These are phyloP conservation scores for Acer saccharum DNA, from an alignment of 345 rosid species.

Conservation along the genomic window DNA sequence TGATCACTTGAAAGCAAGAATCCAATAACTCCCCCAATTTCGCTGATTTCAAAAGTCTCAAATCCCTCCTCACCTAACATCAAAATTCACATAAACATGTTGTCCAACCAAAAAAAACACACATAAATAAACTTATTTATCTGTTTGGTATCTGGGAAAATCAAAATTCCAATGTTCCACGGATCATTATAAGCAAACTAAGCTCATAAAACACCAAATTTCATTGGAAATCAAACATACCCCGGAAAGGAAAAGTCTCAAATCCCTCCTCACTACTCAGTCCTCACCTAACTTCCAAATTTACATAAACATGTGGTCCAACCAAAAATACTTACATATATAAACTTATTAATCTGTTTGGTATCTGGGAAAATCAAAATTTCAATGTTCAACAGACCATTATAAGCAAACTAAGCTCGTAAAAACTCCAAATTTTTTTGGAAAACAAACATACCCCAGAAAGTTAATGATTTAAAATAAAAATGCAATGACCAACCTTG, in stretches of 20 bases:
- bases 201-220: background rate
- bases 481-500: conserved; percentile 49
- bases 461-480: background rate
- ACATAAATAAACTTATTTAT: background rate
- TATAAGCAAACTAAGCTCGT: background rate
- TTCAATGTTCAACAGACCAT: background rate
- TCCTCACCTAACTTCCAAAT: conserved; percentile 63
- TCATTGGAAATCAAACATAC: too few species aligned
- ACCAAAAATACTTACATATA: background rate
- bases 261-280: conserved; percentile 52
- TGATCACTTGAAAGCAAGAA: conserved; percentile 71
- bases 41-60: conserved; percentile 70
- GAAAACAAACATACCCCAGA: too few species aligned
- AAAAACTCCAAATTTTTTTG: background rate
- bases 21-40: conserved; percentile 59
- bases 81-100: conserved; percentile 20
- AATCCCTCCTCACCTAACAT: conserved; percentile 79
- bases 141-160: background rate
- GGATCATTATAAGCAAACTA: background rate
- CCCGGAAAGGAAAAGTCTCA: conserved; percentile 51
- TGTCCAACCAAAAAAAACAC: background rate
- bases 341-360: background rate
- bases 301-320: conserved; percentile 12
- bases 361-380: background rate
- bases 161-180: background rate